phyloP scores from a whole-genome alignment of 208 protist genomes.

The Kentomonas sorsogonicus region DNA sequence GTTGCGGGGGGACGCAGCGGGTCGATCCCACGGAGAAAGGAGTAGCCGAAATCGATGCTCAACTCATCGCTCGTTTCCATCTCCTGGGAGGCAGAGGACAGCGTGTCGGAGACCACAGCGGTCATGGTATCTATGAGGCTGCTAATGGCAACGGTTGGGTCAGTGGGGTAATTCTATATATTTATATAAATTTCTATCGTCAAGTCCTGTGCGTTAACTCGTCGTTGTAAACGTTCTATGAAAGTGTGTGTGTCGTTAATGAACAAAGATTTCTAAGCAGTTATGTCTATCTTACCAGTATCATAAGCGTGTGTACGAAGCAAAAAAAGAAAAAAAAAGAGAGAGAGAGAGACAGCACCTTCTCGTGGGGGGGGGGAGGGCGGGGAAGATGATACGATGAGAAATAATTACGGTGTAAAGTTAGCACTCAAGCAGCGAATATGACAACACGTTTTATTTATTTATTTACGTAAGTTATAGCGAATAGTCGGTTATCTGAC shows the following conservation, averaged over 20 bases:
- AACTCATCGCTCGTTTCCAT: conserved; percentile 32
- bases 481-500: neutral
- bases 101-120: neutral
- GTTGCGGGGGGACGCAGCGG: conserved; percentile 41
- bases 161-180: neutral
- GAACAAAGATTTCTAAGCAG: neutral
- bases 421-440: neutral
- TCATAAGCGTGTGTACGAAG: neutral
- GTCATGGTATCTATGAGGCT: too few species aligned
- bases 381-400: neutral
- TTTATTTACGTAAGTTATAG: neutral
- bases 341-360: neutral
- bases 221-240: neutral
- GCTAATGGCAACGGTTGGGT: too few species aligned
- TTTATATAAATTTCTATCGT: conserved; percentile 5
- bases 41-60: conserved; percentile 57
- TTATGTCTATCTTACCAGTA: neutral
- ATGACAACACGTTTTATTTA: conserved; percentile 2
- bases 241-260: neutral
- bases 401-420: conserved; percentile 2
- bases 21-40: conserved; percentile 73
- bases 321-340: conserved; percentile 1
- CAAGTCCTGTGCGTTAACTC: neutral
- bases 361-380: neutral
- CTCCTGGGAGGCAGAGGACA: neutral